Evolutionary conservation across 192 early-diverging fungal species (phyloP), one percentile per base, ranked within the genome.

Genomic region (Coemansia sp.): DNA sequence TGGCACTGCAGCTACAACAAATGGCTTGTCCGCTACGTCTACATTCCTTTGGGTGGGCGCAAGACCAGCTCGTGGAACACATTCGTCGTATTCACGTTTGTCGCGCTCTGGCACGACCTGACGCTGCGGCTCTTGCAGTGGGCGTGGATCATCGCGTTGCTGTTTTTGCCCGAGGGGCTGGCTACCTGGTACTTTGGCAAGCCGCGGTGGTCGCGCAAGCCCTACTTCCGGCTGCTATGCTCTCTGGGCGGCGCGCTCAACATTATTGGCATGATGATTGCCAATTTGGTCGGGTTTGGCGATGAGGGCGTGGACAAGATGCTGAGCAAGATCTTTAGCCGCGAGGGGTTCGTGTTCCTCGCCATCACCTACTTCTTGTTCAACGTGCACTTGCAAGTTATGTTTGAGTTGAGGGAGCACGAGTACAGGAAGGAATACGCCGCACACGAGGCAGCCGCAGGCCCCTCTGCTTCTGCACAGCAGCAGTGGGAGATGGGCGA

Each of bases 21-120:
- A 22, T 99, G 96, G 96, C 79, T 89, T 4, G 86, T 95, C 38
- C 84, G 95, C 70, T 93, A 89, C 43, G 71, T 99, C 32, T 99
- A 98, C 75, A 86, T 98, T 4, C 96, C 97, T 7, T 73, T 99
- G 60, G 97, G 97, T 10, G 97, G 96, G 29, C 70, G 86, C 2
- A 73, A 77, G 8, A 87, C 90, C 45, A 84, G 88, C 47, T 47
- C 84, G 7, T 86, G 91, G 76, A 96, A 96, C 70, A 89, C 92
- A 29, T 93, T 91, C 76, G 84, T 93, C 2, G 86, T 94, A 2
- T 99, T 99, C 72, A 95, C 95, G 1, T 99, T 98, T 87, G 97
- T 99, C 9, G 97, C 96, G 7, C 60, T 98, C 14, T 99, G 97
- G 97, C 97, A 99, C 78, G 97, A 99, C 65, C 91, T 98, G 42